Evolutionary conservation across 129 eudicot species (phyloP), one percentile per base, ranked within the genome.

Genomic region (Helianthus tuberosus): DNA sequence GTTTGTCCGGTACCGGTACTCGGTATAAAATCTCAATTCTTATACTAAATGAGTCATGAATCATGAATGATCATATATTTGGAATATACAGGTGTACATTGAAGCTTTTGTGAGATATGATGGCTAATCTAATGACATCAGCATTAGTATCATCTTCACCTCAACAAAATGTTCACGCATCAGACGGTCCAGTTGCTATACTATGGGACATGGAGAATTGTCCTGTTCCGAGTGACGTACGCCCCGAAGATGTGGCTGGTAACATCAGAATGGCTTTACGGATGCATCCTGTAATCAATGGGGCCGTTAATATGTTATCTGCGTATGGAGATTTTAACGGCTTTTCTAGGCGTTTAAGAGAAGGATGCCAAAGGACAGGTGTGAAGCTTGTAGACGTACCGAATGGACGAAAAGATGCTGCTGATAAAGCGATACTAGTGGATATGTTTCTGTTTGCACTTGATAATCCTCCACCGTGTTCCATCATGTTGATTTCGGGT

Each of bases 181-280:
- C 73, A 17, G 75, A 84, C 14, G 94, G 96, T 43, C 97, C 93
- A 20, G 91, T 94, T 67, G 89, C 91, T 13, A 88, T 94, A 51
- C 88, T 94, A 3, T 94, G 98, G 98, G 98, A 94, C 87, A 94
- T 94, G 75, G 98, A 94, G 71, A 94, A 94, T 78, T 94, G 98
- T 67, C 97, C 96, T 10, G 86, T 94, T 32, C 98, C 98, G 4
- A 86, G 83, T 72, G 93, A 86, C 57, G 89, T 94, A 1, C 87
- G 93, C 5, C 91, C 98, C 6, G 98, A 94, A 71, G 97, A 90
- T 35, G 96, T 90, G 44, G 96, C 93, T 23, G 97, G 93, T 16
- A 90, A 94, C 48, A 86, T 94, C 67, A 70, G 98, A 52, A 94
- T 85, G 96, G 97, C 98, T 0, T 79, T 94, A 69, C 82, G 91